phyloP scores from a whole-genome alignment of 306 rosid species.

The Cucumis melo region DNA sequence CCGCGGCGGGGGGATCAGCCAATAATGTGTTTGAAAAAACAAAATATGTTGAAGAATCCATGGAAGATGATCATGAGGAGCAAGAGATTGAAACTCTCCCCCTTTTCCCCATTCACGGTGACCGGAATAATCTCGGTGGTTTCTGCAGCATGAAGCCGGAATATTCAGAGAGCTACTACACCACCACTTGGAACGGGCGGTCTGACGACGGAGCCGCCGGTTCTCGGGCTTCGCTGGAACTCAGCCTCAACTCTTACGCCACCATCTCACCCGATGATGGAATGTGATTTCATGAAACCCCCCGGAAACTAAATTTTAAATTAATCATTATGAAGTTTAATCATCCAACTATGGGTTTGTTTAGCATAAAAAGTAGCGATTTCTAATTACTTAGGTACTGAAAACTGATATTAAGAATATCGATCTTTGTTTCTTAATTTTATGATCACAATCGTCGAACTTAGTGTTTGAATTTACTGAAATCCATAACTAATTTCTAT shows the following conservation, averaged over 20 bases:
- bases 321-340: neutral
- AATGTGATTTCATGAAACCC: conserved; percentile 6
- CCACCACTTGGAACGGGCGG: conserved; percentile 32
- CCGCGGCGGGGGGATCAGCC: neutral
- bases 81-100: conserved; percentile 84
- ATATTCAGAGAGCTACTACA: conserved; percentile 33
- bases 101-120: conserved; percentile 83
- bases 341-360: neutral
- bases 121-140: conserved; percentile 45
- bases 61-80: conserved; percentile 13
- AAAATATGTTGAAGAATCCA: conserved; percentile 10
- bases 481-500: neutral
- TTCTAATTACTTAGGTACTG: neutral
- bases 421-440: neutral
- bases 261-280: conserved; percentile 37
- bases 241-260: conserved; percentile 66
- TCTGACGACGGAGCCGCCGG: conserved; percentile 16
- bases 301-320: neutral
- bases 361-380: neutral
- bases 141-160: conserved; percentile 40
- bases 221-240: conserved; percentile 71
- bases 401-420: neutral
- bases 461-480: neutral
- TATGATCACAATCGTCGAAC: neutral
- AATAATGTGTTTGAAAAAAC: conserved; percentile 38